Percentiles rank a stretch among this genome's conserved stretches.
Conservation (phyloP, 306 rosid species). For the Vigna nakashimae region DNA sequence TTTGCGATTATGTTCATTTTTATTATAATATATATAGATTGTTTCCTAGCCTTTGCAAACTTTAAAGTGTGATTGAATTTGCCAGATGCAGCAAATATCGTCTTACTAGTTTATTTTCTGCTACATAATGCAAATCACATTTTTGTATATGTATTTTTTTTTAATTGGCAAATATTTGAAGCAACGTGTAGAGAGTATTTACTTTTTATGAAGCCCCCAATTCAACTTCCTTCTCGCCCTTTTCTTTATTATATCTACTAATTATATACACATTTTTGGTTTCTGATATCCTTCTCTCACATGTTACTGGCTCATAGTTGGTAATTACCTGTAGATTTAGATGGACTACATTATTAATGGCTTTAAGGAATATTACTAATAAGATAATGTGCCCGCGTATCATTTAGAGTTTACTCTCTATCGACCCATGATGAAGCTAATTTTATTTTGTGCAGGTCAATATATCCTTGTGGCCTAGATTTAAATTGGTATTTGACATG, state of each 20-base stretch:
- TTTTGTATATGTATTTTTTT: conserved; percentile 1
- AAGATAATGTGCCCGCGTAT: conserved; percentile 14
- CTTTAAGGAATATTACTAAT: conserved; percentile 6
- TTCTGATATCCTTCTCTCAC: conserved; percentile 19
- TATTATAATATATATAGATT: neutral
- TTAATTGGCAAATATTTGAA: neutral
- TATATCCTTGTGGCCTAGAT: conserved; percentile 96
- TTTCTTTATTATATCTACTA: neutral
- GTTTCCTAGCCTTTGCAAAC: neutral
- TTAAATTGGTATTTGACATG: conserved; percentile 97
- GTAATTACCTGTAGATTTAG: neutral
- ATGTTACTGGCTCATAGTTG: conserved; percentile 1
- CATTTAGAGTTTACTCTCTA: neutral
- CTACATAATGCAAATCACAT: neutral
- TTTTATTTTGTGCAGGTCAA: conserved; percentile 70
- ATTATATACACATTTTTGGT: conserved; percentile 3
- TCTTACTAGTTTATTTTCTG: neutral
- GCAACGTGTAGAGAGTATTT: neutral
- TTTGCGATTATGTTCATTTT: conserved; percentile 18
- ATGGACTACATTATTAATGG: conserved; percentile 24
- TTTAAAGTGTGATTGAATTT: conserved; percentile 3
- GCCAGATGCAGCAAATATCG: neutral
- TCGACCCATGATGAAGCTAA: conserved; percentile 30
- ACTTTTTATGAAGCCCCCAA: neutral
- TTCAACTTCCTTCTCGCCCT: neutral